Evolutionary conservation across 1,284 basidiomycete species (phyloP).

Genomic region (Rhodotorula glutinis): DNA sequence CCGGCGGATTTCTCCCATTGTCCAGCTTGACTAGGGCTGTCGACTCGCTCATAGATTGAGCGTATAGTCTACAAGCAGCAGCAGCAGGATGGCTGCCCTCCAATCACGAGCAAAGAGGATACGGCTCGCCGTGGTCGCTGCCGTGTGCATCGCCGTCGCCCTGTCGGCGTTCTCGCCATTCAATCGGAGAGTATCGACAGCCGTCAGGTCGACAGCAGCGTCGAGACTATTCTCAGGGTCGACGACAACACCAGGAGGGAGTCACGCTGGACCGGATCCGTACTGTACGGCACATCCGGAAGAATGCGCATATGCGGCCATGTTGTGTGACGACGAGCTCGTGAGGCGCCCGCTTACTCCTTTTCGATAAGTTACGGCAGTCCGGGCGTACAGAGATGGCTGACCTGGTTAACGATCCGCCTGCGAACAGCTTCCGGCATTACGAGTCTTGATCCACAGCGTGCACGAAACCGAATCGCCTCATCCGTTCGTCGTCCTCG

Average conservation of each 20-base stretch:
- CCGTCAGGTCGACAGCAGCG: background rate
- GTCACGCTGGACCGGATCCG: background rate
- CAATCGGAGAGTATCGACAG: background rate
- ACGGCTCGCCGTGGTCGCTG: background rate
- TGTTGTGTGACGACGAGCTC: conserved; percentile 9
- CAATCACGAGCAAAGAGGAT: background rate
- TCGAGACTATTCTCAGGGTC: background rate
- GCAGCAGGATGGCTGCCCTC: background rate
- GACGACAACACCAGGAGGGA: no score
- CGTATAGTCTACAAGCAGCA: no score
- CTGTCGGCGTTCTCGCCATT: background rate
- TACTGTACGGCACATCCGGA: background rate
- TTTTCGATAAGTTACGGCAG: no score
- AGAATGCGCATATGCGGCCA: background rate
- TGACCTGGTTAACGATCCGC: no score
- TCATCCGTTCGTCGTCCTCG: conserved; percentile 8
- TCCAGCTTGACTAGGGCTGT: no score
- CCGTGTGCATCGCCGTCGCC: background rate
- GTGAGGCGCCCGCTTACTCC: background rate
- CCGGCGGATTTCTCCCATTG: no score
- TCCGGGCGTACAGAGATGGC: no score
- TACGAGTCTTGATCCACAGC: background rate
- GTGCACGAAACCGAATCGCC: conserved; percentile 3
- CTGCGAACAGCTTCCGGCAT: background rate
- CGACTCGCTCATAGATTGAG: no score